Percentiles rank a stretch among this genome's conserved stretches.
Conservation (phyloP, 495 filamentous ascomycete species). For the Xylaria nigripes region DNA sequence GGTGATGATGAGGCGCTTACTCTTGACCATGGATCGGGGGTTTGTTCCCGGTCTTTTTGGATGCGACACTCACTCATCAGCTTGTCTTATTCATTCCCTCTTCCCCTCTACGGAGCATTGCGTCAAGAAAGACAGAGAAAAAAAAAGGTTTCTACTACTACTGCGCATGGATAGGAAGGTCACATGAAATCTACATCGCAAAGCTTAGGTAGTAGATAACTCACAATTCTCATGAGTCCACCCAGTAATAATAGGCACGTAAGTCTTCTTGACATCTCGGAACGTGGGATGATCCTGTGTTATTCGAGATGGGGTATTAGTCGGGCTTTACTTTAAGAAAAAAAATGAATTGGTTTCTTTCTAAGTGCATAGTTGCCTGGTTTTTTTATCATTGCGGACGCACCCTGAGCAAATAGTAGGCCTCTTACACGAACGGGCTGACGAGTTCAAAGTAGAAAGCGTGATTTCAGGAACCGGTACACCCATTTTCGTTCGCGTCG, state of each 20-base stretch:
- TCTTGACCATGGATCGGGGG: constrained; percentile 61
- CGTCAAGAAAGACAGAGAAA: background rate
- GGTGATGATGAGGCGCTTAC: constrained; percentile 30
- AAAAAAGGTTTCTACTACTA: background rate
- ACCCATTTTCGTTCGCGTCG: constrained; percentile 32
- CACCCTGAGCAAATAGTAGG: constrained; percentile 55
- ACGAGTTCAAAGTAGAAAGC: constrained; percentile 61
- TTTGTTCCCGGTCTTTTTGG: constrained; percentile 44
- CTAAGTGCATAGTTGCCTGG: too few relatives aligned
- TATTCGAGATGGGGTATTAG: background rate
- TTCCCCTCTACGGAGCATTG: background rate
- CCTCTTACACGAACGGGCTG: constrained; percentile 63
- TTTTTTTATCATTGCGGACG: constrained; percentile 12
- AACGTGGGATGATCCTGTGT: constrained; percentile 55
- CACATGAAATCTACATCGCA: background rate
- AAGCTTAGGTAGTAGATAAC: background rate
- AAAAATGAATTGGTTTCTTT: too few relatives aligned
- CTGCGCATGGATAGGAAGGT: too few relatives aligned
- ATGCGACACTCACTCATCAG: background rate
- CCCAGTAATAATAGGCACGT: constrained; percentile 63
- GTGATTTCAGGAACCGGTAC: constrained; percentile 55
- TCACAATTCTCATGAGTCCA: constrained; percentile 53
- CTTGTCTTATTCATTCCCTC: background rate
- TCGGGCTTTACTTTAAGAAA: background rate
- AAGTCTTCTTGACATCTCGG: constrained; percentile 49